A percentile compares a stretch with the other conserved stretches of the same genome.
Conservation (phyloP, 495 filamentous ascomycete species). For the Xylaria acuta region DNA sequence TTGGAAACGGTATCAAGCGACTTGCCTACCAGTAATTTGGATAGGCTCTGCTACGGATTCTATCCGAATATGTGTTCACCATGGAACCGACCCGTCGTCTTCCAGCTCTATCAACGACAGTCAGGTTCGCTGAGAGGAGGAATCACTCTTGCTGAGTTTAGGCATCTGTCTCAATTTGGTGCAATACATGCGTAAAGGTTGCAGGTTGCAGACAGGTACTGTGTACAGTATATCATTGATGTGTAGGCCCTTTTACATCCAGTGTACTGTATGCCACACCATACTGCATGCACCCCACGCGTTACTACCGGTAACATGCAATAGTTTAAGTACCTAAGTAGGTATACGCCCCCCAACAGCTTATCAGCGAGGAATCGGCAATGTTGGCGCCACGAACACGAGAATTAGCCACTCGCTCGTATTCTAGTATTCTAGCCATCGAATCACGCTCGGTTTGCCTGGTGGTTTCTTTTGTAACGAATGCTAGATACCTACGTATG, state of each 20-base stretch:
- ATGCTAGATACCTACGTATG: background rate
- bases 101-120: background rate
- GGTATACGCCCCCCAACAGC: background rate
- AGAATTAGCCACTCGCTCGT: conserved; percentile 27
- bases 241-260: background rate
- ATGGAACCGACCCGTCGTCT: background rate
- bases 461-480: background rate
- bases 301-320: background rate
- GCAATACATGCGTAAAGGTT: too few species aligned
- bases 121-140: background rate
- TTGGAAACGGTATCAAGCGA: background rate
- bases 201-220: background rate
- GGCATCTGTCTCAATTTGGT: background rate
- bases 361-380: background rate
- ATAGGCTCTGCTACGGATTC: background rate
- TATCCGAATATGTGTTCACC: conserved; percentile 8
- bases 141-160: background rate
- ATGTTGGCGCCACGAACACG: conserved; percentile 22
- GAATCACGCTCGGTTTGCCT: too few species aligned
- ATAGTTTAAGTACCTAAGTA: background rate
- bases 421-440: background rate
- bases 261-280: background rate
- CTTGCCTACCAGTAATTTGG: conserved; percentile 4
- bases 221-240: background rate
- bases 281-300: conserved; percentile 14